A percentile compares a stretch with the other conserved stretches of the same genome.
These are phyloP conservation scores for Didymella pinodella DNA, from an alignment of 2,329 filamentous ascomycete species.

Conservation along the genomic window DNA sequence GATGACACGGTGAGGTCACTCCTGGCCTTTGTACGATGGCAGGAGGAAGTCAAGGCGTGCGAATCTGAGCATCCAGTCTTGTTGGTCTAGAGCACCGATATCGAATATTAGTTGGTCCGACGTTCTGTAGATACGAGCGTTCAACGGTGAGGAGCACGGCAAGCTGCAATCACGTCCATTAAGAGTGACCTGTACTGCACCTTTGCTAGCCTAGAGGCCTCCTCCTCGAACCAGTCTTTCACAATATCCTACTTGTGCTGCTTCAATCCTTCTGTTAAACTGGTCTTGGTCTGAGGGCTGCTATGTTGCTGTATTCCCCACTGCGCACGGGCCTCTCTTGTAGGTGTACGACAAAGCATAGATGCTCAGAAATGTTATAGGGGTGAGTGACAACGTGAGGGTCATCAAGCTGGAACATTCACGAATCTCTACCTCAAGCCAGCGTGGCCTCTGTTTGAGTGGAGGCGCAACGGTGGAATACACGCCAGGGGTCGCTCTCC, in stretches of 20 bases:
- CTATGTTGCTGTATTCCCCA: background rate
- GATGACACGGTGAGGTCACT: conserved; percentile 6
- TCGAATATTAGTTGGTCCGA: no score
- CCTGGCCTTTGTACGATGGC: background rate
- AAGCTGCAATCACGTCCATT: background rate
- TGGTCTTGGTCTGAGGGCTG: background rate
- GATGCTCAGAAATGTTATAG: background rate
- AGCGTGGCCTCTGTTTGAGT: conserved; percentile 33
- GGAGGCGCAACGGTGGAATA: conserved; percentile 17
- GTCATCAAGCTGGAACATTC: conserved; percentile 2
- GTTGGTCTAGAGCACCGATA: background rate
- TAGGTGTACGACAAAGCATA: background rate
- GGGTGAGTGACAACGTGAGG: background rate
- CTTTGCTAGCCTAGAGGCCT: background rate
- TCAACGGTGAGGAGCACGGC: background rate
- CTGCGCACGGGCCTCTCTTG: conserved; percentile 6
- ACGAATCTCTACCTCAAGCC: conserved; percentile 25
- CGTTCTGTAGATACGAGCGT: background rate
- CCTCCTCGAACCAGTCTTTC: background rate
- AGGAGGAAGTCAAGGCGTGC: background rate
- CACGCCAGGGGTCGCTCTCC: conserved; percentile 16
- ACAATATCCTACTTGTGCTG: background rate
- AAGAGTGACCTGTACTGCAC: background rate
- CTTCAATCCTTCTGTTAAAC: background rate
- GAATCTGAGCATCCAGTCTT: background rate